Evolutionary conservation across 106 monocot species (phyloP), one percentile per base, ranked within the genome.

Genomic region (Posidonia australis): DNA sequence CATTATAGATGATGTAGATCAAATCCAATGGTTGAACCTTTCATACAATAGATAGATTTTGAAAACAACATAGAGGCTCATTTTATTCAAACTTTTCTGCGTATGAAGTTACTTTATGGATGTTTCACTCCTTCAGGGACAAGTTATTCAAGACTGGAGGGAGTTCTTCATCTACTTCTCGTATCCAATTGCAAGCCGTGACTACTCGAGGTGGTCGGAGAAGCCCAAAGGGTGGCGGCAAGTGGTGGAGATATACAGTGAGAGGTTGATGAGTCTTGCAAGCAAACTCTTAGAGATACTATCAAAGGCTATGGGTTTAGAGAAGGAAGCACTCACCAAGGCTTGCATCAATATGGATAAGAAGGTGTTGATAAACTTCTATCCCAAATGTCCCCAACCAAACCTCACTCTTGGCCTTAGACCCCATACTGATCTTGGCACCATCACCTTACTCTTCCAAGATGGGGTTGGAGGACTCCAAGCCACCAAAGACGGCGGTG

Each of bases 341-440:
- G 93, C 86, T 5, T 94, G 93, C 55, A 56, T 89, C 3, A 89
- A 94, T 63, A 89, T 89, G 89, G 93, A 94, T 46, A 89, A 94
- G 74, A 94, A 94, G 69, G 63, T 89, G 44, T 79, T 94, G 10
- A 73, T 94, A 3, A 94, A 94, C 73, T 89, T 72, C 75, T 89
- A 94, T 62, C 89, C 93, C 30, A 89, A 82, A 51, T 94, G 93
- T 69, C 89, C 93, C n/a, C 80, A 94, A 68, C 93, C 93, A 4
- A 89, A 94, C 54, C 89, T 94, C 71, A 94, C 93, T 1, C 84
- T 94, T 0, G 89, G 93, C 5, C 78, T 94, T 55, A 94, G 84
- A 73, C 79, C 86, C 52, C 93, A 89, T 73, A 94, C 86, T 21
- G 89, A 94, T 58, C 89, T 86, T 1, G 89, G 89, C 58, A 89